A percentile compares a stretch with the other conserved stretches of the same genome.
Evolutionary conservation across 129 eudicot genomes (phyloP).

Genomic region (Pulicaria dysenterica): DNA sequence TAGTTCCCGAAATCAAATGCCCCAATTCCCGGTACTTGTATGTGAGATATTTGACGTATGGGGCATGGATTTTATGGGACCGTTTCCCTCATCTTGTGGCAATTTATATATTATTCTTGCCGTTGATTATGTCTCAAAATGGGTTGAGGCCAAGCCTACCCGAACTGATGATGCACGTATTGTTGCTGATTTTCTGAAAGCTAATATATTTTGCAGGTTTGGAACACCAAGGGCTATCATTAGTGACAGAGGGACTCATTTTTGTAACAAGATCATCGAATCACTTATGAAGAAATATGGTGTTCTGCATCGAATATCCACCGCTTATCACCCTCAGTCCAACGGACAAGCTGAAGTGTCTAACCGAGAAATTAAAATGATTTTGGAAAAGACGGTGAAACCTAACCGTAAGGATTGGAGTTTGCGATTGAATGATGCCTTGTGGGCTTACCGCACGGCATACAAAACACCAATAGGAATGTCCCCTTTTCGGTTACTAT

Average conservation of each 20-base stretch:
- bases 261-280: conserved; percentile 26
- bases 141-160: conserved; percentile 6
- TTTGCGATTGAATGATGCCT: neutral
- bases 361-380: conserved; percentile 20
- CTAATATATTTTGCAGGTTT: conserved; percentile 25
- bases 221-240: conserved; percentile 13
- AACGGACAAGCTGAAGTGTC: too few species aligned
- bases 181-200: conserved; percentile 22
- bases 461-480: neutral
- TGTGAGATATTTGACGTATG: conserved; percentile 21
- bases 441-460: conserved; percentile 12
- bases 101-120: neutral
- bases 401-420: conserved; percentile 30
- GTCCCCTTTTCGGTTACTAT: too few species aligned
- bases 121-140: neutral
- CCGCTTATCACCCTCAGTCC: conserved; percentile 25
- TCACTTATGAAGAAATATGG: conserved; percentile 24
- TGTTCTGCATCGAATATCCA: conserved; percentile 18
- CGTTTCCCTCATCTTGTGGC: conserved; percentile 6
- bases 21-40: neutral
- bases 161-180: neutral
- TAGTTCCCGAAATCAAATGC: conserved; percentile 5
- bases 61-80: conserved; percentile 19
- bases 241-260: conserved; percentile 28
- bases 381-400: conserved; percentile 18